Base-by-base conservation (phyloP, 495 filamentous ascomycete species). In the Cetradonia linearis region DNA sequence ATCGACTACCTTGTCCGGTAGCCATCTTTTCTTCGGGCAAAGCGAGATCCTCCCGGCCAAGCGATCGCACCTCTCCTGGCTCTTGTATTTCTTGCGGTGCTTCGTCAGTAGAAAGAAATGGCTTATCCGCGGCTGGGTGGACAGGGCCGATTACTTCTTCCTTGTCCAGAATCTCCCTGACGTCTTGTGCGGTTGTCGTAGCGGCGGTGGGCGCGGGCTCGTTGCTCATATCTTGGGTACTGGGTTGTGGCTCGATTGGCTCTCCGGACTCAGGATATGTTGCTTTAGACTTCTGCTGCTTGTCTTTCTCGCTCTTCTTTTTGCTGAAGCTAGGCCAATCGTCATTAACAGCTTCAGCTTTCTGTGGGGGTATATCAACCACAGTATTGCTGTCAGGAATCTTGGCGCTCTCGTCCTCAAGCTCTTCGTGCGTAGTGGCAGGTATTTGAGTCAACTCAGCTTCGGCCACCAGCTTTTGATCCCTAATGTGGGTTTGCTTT, bases 221-320 rank as follows among this genome's bases (percentile, higher is more conserved):
- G 7, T 59, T 30, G 27, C n/a, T 46, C n/a, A 55, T 7, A 47
- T 33, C 48, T 42, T 27, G 33, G 7, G 25, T 50, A 36, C 34
- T 31, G 28, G 27, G 8, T 34, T 60, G 47, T 52, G 36, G 18
- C 58, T 53, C 47, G 34, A 16, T 14, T 18, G 16, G 48, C 25
- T 53, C 48, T 50, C 10, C 18, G 20, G 36, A 18, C 13, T 30
- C 28, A 38, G 23, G 1, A 44, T 44, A 13, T 31, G 18, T 7
- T 9, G 27, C 38, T 2, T 27, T 34, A n/a, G 58, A 44, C 10
- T 25, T 44, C 31, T 60, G 25, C 27, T 53, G 52, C 40, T 62
- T 55, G 1, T 25, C 38, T 52, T 69, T 69, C 40, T 56, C 65
- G 59, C 58, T 56, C 56, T 66, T 66, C 55, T 65, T 71, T 55